Evolutionary conservation across 78 protist genomes (phyloP), one percentile per base, ranked within the genome.

Genomic region (Isochrysis galbana): DNA sequence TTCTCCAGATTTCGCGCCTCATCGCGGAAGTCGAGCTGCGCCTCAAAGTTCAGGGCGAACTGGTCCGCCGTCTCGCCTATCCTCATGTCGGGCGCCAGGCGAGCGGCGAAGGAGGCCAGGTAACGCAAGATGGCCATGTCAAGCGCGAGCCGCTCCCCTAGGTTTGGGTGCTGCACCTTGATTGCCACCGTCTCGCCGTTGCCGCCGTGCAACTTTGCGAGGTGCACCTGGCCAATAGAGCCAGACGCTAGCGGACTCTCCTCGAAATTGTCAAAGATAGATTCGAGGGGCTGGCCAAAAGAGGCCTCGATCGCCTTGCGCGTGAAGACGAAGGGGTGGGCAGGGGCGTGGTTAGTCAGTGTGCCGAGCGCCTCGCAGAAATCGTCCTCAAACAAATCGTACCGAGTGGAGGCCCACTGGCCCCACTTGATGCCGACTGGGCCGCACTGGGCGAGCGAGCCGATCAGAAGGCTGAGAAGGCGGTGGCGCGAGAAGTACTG

Each of bases 221-320:
- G 51, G 90, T 93, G 93, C 67, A 93, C 93, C 70, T 93, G 95
- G 4, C 95, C 95, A 44, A 93, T 70, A n/a, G 90, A 44, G 44
- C 95, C 95, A 41, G 45, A 3, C 69, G 84, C 87, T 7, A 93
- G 2, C 44, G 95, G 92, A 41, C n/a, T 1, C 4, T 36, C 34
- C 29, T 41, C 46, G 47, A 77, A 77, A n/a, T 5, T 0, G 4
- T 38, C 86, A 23, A 77, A 77, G 26, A 22, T 7, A 21, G 1
- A 1, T 0, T 1, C 47, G 47, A 77, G 44, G 36, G 46, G n/a
- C n/a, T 0, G n/a, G n/a, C 86, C 86, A n/a, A 77, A 23, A n/a
- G 46, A 23, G 14, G 19, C 41, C 41, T 86, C 94, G 36, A 92
- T 34, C 82, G 7, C 26, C 47, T 1, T 42, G 61, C 89, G n/a